Evolutionary conservation across 2,329 filamentous ascomycete species (phyloP), one percentile per base, ranked within the genome.

Genomic region (Aspergillus pseudoviridinutans): DNA sequence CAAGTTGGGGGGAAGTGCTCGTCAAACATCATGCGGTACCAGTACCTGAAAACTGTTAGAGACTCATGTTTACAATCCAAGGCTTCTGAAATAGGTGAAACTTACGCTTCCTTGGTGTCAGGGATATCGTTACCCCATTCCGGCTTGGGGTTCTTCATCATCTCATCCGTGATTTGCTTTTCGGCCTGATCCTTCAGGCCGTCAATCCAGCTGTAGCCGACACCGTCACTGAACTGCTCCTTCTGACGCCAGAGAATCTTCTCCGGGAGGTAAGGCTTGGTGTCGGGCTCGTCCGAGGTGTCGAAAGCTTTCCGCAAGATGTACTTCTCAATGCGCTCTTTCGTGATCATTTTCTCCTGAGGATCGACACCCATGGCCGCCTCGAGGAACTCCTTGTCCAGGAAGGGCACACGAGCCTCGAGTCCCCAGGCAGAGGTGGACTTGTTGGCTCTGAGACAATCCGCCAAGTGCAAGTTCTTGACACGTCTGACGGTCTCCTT

Each of bases 141-240:
- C 12, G 91, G 85, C 84, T 96, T 97, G 63, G 94, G 93, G 85
- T 95, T 93, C 83, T 92, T 92, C 89, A 97, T 91, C 87, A 95
- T 92, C 82, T 97, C 93, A 71, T 99, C 93, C 20, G 90, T 96
- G 56, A 99, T 89, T 57, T 94, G 86, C 63, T 87, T 76, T 78
- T 95, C 92, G 35, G 94, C 94, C 70, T 89, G 90, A 78, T 97
- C 94, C 84, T 97, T 97, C 69, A 99, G 86, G 6, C 88, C 90
- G 71, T 99, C 94, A 72, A 99, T 99, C 94, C 94, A 99, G 62
- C 94, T 92, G 80, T 99, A 99, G 57, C 94, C 94, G 57, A 99
- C 94, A 74, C 94, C 95, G 70, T 99, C 95, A 58, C 89, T 95
- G 82, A 99, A 99, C 80, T 99, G 94, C 81, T 99, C 94, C 86